These are phyloP conservation scores for rapeseed (Brassica napus) DNA, from an alignment of 345 rosid genomes.

Conservation along the genomic window Da-Ae NC_063441.1:15447001-15447500, in stretches of 20 bases:
- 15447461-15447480: background rate
- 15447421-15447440: background rate
- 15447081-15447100: conserved; percentile 29
- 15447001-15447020: background rate
- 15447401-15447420: background rate
- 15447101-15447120: conserved; percentile 31
- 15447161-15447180: conserved; percentile 29
- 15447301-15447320: background rate
- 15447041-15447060: background rate
- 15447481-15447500: background rate
- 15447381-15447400: background rate
- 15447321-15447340: background rate
- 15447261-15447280: conserved; percentile 38
- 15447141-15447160: background rate
- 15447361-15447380: background rate
- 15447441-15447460: background rate
- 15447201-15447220: conserved; percentile 19
- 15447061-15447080: conserved; percentile 38
- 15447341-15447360: background rate
- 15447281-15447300: conserved; percentile 5
- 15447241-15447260: conserved; percentile 38
- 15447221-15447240: conserved; percentile 30
- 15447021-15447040: background rate
- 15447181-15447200: conserved; percentile 34
- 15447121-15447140: background rate